Conservation (phyloP, 1,284 basidiomycete species). For the Pseudozyma sp. region DNA sequence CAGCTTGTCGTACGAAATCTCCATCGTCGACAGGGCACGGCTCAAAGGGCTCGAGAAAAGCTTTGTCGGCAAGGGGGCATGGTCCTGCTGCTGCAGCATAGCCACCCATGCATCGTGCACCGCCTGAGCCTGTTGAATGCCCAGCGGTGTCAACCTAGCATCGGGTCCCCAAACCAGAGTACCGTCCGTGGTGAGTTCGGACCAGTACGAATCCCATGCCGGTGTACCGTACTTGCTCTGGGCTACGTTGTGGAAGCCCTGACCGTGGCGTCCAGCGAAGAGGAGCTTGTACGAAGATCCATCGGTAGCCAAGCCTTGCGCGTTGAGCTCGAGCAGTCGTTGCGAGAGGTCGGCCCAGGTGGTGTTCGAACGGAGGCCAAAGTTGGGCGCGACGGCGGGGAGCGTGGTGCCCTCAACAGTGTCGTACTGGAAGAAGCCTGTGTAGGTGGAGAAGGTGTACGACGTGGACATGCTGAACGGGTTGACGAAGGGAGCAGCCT, state of each 20-base stretch:
- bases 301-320: conserved; percentile 13
- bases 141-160: conserved; percentile 40
- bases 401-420: conserved; percentile 30
- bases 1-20: conserved; percentile 41
- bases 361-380: conserved; percentile 41
- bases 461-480: conserved; percentile 36
- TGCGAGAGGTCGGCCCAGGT: conserved; percentile 34
- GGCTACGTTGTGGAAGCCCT: conserved; percentile 54
- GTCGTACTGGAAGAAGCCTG: conserved; percentile 50
- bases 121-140: conserved; percentile 48
- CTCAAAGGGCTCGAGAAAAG: conserved; percentile 42
- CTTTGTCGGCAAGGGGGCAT: conserved; percentile 32
- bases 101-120: conserved; percentile 40
- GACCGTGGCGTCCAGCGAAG: conserved; percentile 50
- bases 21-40: conserved; percentile 39
- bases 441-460: conserved; percentile 27
- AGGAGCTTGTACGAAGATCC: conserved; percentile 50
- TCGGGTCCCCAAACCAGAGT: conserved; percentile 51
- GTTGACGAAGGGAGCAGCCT: conserved; percentile 32
- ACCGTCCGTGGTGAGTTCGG: conserved; percentile 35
- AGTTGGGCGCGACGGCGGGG: conserved; percentile 47
- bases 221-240: conserved; percentile 48
- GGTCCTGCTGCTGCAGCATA: conserved; percentile 27
- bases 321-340: conserved; percentile 38
- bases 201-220: conserved; percentile 49